Conservation (phyloP, 768 basidiomycete species). For the Clitopilus passeckerianus region DNA sequence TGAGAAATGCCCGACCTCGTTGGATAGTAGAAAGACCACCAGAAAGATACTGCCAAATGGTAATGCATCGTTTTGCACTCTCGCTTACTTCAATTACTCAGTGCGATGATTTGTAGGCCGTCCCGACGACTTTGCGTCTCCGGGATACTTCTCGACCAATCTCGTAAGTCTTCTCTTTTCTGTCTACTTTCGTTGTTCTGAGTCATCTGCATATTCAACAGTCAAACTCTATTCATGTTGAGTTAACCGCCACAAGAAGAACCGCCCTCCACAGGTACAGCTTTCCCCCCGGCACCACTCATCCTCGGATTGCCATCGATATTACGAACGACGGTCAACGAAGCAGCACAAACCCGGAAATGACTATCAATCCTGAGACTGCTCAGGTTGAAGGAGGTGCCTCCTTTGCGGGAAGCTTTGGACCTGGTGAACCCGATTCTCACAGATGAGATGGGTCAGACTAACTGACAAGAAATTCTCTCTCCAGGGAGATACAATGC, state of each 20-base stretch:
- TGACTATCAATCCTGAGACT: constrained; percentile 42
- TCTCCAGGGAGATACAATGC: constrained; percentile 45
- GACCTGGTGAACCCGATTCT: constrained; percentile 29
- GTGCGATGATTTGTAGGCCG: constrained; percentile 27
- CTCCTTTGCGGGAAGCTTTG: constrained; percentile 52
- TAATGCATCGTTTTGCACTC: constrained; percentile 11
- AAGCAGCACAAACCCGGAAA: constrained; percentile 42
- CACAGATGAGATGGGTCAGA: not conserved
- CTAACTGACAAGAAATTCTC: not conserved
- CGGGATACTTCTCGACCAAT: constrained; percentile 64
- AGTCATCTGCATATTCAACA: not conserved
- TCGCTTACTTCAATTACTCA: not conserved
- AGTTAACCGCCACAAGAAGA: constrained; percentile 54
- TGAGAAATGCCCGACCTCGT: constrained; percentile 45
- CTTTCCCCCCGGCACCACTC: constrained; percentile 39
- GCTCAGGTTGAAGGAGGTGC: constrained; percentile 46
- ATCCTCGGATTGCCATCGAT: constrained; percentile 54
- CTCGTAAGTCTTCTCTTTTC: constrained; percentile 26
- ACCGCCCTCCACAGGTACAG: constrained; percentile 58
- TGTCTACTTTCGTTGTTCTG: not conserved
- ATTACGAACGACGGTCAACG: constrained; percentile 58
- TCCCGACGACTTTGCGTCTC: constrained; percentile 58
- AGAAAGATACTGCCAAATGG: constrained; percentile 48
- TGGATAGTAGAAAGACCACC: constrained; percentile 34
- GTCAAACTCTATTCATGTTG: constrained; percentile 51